phyloP scores from a whole-genome alignment of 192 early-diverging fungal genomes.

The Backusella morwellensis region DNA sequence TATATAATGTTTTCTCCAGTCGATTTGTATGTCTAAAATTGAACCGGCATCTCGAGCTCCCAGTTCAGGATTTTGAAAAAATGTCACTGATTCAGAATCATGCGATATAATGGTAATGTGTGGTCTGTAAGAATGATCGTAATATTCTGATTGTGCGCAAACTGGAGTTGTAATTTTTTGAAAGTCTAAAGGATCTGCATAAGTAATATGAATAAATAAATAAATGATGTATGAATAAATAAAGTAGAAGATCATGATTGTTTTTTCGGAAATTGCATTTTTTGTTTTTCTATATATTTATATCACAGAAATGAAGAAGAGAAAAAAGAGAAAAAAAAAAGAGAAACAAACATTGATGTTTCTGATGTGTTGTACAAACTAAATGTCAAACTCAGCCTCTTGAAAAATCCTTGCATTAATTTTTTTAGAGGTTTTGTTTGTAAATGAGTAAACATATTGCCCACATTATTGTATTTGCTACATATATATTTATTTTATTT shows the following conservation, averaged over 20 bases:
- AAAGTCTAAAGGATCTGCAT: not conserved
- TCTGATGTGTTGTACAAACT: not conserved
- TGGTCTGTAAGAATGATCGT: not conserved
- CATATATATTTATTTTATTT: not conserved
- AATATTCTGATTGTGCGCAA: not conserved
- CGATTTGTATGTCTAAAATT: conserved; percentile 12
- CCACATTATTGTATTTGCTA: not conserved
- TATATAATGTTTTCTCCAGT: conserved; percentile 9
- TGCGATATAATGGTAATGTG: conserved; percentile 21
- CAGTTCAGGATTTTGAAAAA: conserved; percentile 21
- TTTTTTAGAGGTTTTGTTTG: not conserved
- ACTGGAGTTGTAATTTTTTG: not conserved
- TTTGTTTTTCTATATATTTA: not conserved
- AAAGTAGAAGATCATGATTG: not conserved
- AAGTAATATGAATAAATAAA: not conserved
- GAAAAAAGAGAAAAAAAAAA: conserved; percentile 2
- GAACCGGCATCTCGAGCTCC: conserved; percentile 18
- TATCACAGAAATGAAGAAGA: not conserved
- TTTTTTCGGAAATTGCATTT: not conserved
- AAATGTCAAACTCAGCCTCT: not conserved
- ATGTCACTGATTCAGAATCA: conserved; percentile 2
- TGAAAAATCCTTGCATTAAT: not conserved
- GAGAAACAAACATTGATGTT: not conserved
- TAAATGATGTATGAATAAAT: not conserved
- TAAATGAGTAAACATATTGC: not conserved